Evolutionary conservation across 371 early-diverging fungal genomes (phyloP).

Genomic region (Mortierella sp.): DNA sequence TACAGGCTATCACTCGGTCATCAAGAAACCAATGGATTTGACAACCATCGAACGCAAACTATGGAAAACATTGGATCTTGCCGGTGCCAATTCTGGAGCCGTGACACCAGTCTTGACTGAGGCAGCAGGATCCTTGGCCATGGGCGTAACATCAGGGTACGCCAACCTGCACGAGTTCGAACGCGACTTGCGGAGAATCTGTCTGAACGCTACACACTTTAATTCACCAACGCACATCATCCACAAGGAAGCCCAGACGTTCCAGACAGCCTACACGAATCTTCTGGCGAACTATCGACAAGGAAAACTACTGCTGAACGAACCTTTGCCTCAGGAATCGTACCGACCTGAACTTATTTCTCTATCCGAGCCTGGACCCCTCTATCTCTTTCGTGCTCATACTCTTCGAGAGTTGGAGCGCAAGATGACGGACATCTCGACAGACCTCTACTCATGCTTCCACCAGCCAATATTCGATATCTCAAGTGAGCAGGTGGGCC

Average conservation of each 20-base stretch:
- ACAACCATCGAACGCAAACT: slow-evolving; percentile 70
- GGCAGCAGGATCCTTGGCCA: slow-evolving; percentile 10
- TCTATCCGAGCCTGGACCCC: slow-evolving; percentile 37
- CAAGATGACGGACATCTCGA: slow-evolving; percentile 47
- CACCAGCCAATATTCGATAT: slow-evolving; percentile 49
- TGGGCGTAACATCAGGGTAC: slow-evolving; percentile 55
- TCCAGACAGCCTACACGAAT: slow-evolving; percentile 20
- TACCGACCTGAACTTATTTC: slow-evolving; percentile 49
- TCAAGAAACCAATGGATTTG: slow-evolving; percentile 82
- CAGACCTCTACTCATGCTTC: slow-evolving; percentile 36
- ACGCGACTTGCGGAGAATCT: slow-evolving; percentile 67
- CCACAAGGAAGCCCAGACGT: slow-evolving; percentile 49
- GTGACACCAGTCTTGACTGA: background rate
- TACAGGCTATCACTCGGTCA: slow-evolving; percentile 62
- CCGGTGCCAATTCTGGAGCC: slow-evolving; percentile 8
- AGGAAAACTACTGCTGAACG: slow-evolving; percentile 18
- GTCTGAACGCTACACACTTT: slow-evolving; percentile 57
- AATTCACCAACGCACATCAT: slow-evolving; percentile 49
- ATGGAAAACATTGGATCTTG: slow-evolving; percentile 42
- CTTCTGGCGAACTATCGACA: slow-evolving; percentile 26
- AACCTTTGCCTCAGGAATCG: slow-evolving; percentile 35
- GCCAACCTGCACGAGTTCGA: slow-evolving; percentile 60
- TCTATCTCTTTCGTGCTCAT: slow-evolving; percentile 51
- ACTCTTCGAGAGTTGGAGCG: slow-evolving; percentile 47
- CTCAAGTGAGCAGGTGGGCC: slow-evolving; percentile 20